Evolutionary conservation across 2,329 filamentous ascomycete genomes (phyloP), one percentile per base, ranked within the genome.

Genomic region (Beauveria medogensis): DNA sequence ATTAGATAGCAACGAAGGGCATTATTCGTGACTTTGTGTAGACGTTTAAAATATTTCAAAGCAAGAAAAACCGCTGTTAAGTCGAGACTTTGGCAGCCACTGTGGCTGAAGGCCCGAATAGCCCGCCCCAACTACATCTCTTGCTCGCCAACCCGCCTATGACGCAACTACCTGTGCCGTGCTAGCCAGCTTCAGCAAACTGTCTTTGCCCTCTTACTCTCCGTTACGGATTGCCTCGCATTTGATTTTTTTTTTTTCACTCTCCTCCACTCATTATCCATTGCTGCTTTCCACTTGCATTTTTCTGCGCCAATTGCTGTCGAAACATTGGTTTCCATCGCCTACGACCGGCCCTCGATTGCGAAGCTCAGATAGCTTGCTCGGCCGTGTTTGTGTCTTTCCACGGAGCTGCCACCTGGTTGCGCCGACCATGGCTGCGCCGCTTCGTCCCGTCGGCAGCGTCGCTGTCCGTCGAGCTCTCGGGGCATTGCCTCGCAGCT

Each of bases 401-500:
- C 18, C 14, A 20, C 43, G 43, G 44, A 53, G 57, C 56, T 59
- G 18, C 46, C 34, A 10, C 7, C 34, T 18, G 20, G 16, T 41
- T 22, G 26, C 20, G 26, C 24, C 30, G 50, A 34, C 41, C 41
- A 60, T 60, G 58, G 41, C 50, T 47, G 50, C 58, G 51, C 50
- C 58, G 58, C 40, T 60, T 48, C 58, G 41, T 60, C 50, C 58
- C 28, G 8, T 48, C 43, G 51, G 58, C 28, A 18, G 50, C 51
- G 58, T 41, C 4, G 51, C 51, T 50, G 24, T 48, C 18, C 58
- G 43, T 24, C 50, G 50, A 9, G 26, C 18, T 10, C 10, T 55
- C 20, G 43, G 41, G 14, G 16, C 28, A 6, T 18, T 41, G 50
- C 43, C 69, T 86, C 2, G 80, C 84, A 55, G 73, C 71, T 2